These are phyloP conservation scores for Starmerella bombi DNA, from an alignment of 805 yeast species.

Conservation along the genomic window DNA sequence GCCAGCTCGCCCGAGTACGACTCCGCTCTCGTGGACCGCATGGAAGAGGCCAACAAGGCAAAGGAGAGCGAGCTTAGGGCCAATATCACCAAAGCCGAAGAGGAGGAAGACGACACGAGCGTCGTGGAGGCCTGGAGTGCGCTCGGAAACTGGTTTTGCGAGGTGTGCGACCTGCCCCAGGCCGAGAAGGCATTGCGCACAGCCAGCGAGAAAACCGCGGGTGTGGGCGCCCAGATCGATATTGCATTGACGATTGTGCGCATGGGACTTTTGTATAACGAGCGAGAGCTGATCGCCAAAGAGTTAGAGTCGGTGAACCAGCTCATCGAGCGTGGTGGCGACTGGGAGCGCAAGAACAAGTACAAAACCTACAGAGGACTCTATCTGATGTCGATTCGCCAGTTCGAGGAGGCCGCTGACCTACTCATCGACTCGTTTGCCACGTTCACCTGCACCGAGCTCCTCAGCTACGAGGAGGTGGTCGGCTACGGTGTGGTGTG, in stretches of 20 bases:
- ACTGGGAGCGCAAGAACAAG: slow-evolving; percentile 96
- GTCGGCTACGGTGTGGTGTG: slow-evolving; percentile 78
- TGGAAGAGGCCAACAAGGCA: slow-evolving; percentile 42
- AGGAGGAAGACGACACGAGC: slow-evolving; percentile 79
- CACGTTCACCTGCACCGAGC: slow-evolving; percentile 86
- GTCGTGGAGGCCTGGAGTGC: slow-evolving; percentile 60
- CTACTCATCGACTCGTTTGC: slow-evolving; percentile 82
- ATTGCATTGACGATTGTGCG: slow-evolving; percentile 68
- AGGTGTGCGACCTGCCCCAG: slow-evolving; percentile 65
- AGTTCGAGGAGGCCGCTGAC: slow-evolving; percentile 73
- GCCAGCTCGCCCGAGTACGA: slow-evolving; percentile 43
- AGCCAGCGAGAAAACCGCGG: slow-evolving; percentile 66
- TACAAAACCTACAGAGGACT: slow-evolving; percentile 85
- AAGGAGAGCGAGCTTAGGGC: slow-evolving; percentile 37
- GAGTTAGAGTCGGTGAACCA: slow-evolving; percentile 59
- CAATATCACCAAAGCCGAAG: slow-evolving; percentile 43
- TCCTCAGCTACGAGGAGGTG: slow-evolving; percentile 77
- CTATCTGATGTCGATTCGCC: slow-evolving; percentile 68
- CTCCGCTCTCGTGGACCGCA: slow-evolving; percentile 38
- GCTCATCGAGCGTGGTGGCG: slow-evolving; percentile 92
- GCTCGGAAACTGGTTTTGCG: slow-evolving; percentile 78
- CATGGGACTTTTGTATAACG: slow-evolving; percentile 79
- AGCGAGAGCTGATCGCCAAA: slow-evolving; percentile 52
- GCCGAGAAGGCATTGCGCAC: slow-evolving; percentile 55
- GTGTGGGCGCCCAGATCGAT: slow-evolving; percentile 85